phyloP scores from a whole-genome alignment of 495 filamentous ascomycete genomes.

The Trichoderma reesei region DNA sequence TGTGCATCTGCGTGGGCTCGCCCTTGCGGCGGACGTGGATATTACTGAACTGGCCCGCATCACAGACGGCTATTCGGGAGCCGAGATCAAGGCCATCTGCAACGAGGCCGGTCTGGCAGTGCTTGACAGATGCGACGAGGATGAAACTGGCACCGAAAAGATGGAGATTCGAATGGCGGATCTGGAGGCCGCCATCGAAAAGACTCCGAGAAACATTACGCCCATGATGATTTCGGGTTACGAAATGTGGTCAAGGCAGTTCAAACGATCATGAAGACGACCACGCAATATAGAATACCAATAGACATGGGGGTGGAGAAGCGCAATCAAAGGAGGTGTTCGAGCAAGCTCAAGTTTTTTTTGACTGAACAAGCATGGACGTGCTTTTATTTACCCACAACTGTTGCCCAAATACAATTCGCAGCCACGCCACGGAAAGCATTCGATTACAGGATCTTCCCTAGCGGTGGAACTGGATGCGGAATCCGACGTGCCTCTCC shows the following conservation, averaged over 20 bases:
- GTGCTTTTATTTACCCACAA: too few species aligned
- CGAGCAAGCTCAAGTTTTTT: neutral
- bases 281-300: neutral
- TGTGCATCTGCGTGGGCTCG: conserved; percentile 52
- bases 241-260: conserved; percentile 49
- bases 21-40: conserved; percentile 52
- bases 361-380: neutral
- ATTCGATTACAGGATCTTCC: too few species aligned
- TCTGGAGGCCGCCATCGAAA: conserved; percentile 51
- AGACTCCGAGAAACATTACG: conserved; percentile 60
- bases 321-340: neutral
- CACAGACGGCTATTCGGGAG: conserved; percentile 78
- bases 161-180: conserved; percentile 50
- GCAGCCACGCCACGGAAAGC: too few species aligned
- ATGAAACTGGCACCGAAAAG: conserved; percentile 21
- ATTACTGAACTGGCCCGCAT: conserved; percentile 52
- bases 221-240: conserved; percentile 54
- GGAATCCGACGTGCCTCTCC: too few species aligned
- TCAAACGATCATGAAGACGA: conserved; percentile 16
- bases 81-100: conserved; percentile 80
- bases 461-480: too few species aligned
- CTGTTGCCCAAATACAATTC: too few species aligned
- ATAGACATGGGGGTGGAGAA: neutral
- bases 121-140: conserved; percentile 23
- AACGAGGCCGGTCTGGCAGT: conserved; percentile 34